Percentiles rank a stretch among this genome's conserved stretches.
Evolutionary conservation across 257 asterid species (phyloP).

Genomic region (Gentiana straminea): DNA sequence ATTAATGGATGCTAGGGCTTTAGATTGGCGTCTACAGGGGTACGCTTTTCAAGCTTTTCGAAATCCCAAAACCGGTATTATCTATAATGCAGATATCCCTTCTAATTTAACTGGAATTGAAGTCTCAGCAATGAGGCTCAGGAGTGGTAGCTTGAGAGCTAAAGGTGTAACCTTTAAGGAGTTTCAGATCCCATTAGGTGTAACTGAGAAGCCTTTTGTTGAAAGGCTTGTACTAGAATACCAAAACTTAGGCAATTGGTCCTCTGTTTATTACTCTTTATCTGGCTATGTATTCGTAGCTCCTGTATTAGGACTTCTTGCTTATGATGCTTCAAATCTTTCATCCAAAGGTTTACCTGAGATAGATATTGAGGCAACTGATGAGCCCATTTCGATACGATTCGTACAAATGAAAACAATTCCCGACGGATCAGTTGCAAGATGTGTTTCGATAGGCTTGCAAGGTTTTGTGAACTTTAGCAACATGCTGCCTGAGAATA

Average conservation of each 20-base stretch:
- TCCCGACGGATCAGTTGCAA: slow-evolving; percentile 33
- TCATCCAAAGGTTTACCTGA: slow-evolving; percentile 32
- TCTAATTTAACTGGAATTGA: slow-evolving; percentile 47
- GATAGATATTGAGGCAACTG: slow-evolving; percentile 31
- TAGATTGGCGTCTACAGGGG: slow-evolving; percentile 51
- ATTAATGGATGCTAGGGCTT: slow-evolving; percentile 22
- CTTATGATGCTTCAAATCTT: slow-evolving; percentile 50
- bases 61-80: slow-evolving; percentile 42
- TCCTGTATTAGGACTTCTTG: slow-evolving; percentile 57
- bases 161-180: slow-evolving; percentile 45
- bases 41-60: slow-evolving; percentile 43
- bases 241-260: slow-evolving; percentile 53
- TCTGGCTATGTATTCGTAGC: slow-evolving; percentile 43
- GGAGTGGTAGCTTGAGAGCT: slow-evolving; percentile 55
- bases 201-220: slow-evolving; percentile 33
- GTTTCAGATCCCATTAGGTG: slow-evolving; percentile 44
- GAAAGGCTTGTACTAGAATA: slow-evolving; percentile 63
- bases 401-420: slow-evolving; percentile 25
- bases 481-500: slow-evolving; percentile 26
- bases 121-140: slow-evolving; percentile 53
- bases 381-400: slow-evolving; percentile 42
- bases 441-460: slow-evolving; percentile 39
- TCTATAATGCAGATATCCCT: slow-evolving; percentile 41
- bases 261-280: slow-evolving; percentile 30
- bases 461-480: slow-evolving; percentile 40